Evolutionary conservation across 768 basidiomycete genomes (phyloP).

Genomic region (Auriculariales sp.): DNA sequence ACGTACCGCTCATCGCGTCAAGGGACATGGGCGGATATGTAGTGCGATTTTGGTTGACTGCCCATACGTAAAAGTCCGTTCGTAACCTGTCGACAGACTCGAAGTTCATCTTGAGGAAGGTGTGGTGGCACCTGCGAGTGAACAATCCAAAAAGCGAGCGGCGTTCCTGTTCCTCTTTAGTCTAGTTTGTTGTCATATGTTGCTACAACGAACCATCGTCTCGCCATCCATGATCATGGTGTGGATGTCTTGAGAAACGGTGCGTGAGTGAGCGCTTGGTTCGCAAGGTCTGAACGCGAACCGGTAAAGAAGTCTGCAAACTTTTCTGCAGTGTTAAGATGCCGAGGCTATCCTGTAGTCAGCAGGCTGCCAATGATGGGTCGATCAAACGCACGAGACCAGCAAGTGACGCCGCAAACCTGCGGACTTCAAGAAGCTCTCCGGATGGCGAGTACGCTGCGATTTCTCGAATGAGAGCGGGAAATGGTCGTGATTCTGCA

Average conservation of each 20-base stretch:
- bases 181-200: background rate
- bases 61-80: constrained; percentile 54
- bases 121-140: constrained; percentile 60
- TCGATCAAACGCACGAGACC: constrained; percentile 19
- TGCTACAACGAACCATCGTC: constrained; percentile 28
- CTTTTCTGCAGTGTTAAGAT: constrained; percentile 40
- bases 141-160: constrained; percentile 75
- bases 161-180: constrained; percentile 30
- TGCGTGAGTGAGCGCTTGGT: no score
- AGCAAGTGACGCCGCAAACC: constrained; percentile 32
- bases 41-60: constrained; percentile 27
- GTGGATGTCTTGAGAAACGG: constrained; percentile 38
- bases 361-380: no score
- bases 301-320: constrained; percentile 44
- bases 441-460: constrained; percentile 27
- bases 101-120: constrained; percentile 64
- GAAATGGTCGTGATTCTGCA: constrained; percentile 42
- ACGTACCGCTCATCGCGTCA: constrained; percentile 19
- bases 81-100: constrained; percentile 53
- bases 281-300: background rate
- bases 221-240: constrained; percentile 44
- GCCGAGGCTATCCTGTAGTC: constrained; percentile 28
- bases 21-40: constrained; percentile 32
- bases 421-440: constrained; percentile 25
- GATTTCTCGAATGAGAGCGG: constrained; percentile 32